Evolutionary conservation across 2,329 filamentous ascomycete species (phyloP).

Genomic region (Fusarium sp.): DNA sequence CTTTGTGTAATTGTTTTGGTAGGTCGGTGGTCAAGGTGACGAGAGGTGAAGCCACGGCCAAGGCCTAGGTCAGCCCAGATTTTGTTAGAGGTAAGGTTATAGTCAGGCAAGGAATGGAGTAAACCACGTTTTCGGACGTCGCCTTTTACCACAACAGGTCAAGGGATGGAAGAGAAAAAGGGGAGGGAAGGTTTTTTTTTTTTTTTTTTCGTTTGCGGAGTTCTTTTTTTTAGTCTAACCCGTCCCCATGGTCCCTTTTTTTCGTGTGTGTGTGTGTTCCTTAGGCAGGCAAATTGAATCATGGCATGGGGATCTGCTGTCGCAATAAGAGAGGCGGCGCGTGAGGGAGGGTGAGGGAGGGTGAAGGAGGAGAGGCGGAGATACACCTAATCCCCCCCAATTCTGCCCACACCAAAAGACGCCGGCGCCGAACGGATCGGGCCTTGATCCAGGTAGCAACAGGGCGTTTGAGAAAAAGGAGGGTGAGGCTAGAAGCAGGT

Average conservation of each 20-base stretch:
- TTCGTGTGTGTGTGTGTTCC: conserved; percentile 4
- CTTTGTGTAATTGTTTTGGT: conserved; percentile 15
- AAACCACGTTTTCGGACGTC: conserved; percentile 35
- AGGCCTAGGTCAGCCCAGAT: conserved; percentile 40
- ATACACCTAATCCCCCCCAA: conserved; percentile 2
- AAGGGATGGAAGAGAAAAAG: background rate
- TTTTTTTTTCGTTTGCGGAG: background rate
- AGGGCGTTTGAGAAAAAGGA: conserved; percentile 28
- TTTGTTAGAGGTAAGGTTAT: conserved; percentile 43
- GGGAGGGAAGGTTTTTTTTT: background rate
- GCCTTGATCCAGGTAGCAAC: conserved; percentile 46
- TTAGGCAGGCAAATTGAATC: conserved; percentile 16
- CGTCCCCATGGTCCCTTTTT: background rate
- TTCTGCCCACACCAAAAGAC: conserved; percentile 4
- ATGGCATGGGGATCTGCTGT: conserved; percentile 1
- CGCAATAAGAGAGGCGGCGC: conserved; percentile 5
- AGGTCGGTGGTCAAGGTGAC: conserved; percentile 15
- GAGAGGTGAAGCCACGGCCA: conserved; percentile 39
- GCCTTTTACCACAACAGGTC: conserved; percentile 9
- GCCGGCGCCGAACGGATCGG: conserved; percentile 44
- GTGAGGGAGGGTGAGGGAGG: conserved; percentile 5
- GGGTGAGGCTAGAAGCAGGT: conserved; percentile 27
- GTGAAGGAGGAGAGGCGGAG: conserved; percentile 17
- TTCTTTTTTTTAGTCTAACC: conserved; percentile 1
- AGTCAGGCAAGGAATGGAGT: conserved; percentile 37